phyloP scores from a whole-genome alignment of 1,284 basidiomycete species.

The Bjerkandera adusta region DNA sequence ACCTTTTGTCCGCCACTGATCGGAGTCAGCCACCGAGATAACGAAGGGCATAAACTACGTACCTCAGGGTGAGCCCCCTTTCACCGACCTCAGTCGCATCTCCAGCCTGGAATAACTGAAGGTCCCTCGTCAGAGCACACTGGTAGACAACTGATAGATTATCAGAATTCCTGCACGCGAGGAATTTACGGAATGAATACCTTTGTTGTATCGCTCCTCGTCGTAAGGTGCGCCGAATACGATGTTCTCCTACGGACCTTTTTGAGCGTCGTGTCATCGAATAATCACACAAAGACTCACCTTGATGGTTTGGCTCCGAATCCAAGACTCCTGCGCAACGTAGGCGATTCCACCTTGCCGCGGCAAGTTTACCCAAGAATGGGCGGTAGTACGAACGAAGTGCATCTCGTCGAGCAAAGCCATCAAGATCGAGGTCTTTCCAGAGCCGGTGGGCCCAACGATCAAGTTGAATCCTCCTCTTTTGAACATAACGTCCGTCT shows the following conservation, averaged over 20 bases:
- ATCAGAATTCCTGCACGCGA: not conserved
- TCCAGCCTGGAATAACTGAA: conserved; percentile 63
- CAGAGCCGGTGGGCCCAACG: conserved; percentile 58
- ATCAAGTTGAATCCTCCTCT: conserved; percentile 60
- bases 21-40: conserved; percentile 10
- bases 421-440: conserved; percentile 52
- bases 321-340: conserved; percentile 76
- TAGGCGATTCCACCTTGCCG: conserved; percentile 63
- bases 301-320: conserved; percentile 48
- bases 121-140: conserved; percentile 46
- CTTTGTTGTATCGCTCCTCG: conserved; percentile 34
- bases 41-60: conserved; percentile 27
- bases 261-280: too few species aligned
- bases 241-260: conserved; percentile 35
- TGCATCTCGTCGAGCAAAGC: conserved; percentile 65
- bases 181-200: not conserved
- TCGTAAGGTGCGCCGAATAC: conserved; percentile 38
- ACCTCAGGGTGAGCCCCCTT: conserved; percentile 58
- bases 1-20: conserved; percentile 64
- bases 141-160: not conserved
- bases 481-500: conserved; percentile 55
- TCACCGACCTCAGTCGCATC: conserved; percentile 69
- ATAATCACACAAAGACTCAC: not conserved
- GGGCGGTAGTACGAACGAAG: conserved; percentile 43
- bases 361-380: conserved; percentile 63